Evolutionary conservation across 257 asterid species (phyloP).

Genomic region (Ilex asprella): DNA sequence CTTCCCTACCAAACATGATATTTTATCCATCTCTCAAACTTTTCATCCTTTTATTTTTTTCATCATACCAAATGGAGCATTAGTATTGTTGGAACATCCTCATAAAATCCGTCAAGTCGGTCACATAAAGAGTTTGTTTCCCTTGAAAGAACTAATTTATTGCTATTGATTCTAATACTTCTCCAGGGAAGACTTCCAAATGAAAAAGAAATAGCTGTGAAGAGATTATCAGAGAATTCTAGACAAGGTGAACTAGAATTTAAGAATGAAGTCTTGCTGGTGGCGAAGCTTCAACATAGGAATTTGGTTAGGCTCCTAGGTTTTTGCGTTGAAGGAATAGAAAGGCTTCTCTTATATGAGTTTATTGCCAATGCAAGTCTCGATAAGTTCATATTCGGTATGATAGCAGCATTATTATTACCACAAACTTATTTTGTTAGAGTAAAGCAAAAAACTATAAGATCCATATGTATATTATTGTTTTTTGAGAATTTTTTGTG

Average conservation of each 20-base stretch:
- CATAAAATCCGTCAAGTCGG: too few species aligned
- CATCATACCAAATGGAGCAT: too few species aligned
- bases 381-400: slow-evolving; percentile 31
- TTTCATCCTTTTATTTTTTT: too few species aligned
- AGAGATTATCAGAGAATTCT: slow-evolving; percentile 22
- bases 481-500: too few species aligned
- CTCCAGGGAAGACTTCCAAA: slow-evolving; percentile 27
- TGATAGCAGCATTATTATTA: not conserved
- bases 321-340: slow-evolving; percentile 13
- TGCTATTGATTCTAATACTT: too few species aligned
- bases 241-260: slow-evolving; percentile 34
- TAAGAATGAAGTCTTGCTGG: slow-evolving; percentile 24
- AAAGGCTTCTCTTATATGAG: slow-evolving; percentile 23
- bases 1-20: too few species aligned
- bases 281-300: slow-evolving; percentile 28
- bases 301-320: slow-evolving; percentile 23
- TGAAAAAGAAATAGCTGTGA: slow-evolving; percentile 29
- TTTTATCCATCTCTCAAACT: too few species aligned
- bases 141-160: too few species aligned
- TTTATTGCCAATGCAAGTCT: slow-evolving; percentile 24
- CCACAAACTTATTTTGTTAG: not conserved
- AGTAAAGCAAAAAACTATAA: too few species aligned
- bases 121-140: too few species aligned
- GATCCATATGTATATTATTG: not conserved
- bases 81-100: too few species aligned